A percentile compares a stretch with the other conserved stretches of the same genome.
These are phyloP conservation scores for Sclerotinia spermophila DNA, from an alignment of 2,329 filamentous ascomycete species.

Conservation along the genomic window DNA sequence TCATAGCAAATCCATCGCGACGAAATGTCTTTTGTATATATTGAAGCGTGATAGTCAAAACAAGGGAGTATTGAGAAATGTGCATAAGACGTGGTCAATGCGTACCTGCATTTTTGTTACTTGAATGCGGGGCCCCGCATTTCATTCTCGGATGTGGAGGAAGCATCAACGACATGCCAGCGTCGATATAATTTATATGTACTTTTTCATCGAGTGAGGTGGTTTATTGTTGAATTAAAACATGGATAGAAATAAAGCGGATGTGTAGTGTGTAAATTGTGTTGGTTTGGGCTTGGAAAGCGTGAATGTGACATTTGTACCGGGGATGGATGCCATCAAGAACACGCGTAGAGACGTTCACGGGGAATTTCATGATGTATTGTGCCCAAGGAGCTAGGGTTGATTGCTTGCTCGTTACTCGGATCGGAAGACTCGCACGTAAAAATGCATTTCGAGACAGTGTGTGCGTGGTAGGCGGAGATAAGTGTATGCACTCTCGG, in stretches of 20 bases:
- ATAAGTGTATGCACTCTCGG: background rate
- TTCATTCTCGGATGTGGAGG: background rate
- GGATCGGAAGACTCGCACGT: background rate
- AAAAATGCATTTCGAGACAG: background rate
- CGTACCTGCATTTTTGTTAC: background rate
- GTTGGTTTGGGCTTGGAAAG: background rate
- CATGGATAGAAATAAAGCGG: fast-evolving
- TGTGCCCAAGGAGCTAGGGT: background rate
- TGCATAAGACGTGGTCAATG: background rate
- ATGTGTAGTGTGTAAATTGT: background rate
- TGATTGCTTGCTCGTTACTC: background rate
- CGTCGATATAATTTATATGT: background rate
- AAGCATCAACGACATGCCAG: background rate
- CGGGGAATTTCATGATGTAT: background rate
- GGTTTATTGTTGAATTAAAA: background rate
- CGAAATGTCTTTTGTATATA: background rate
- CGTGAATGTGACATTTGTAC: background rate
- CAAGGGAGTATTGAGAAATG: background rate
- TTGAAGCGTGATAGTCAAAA: background rate
- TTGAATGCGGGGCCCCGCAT: background rate
- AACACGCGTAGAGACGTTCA: background rate
- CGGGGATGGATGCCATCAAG: background rate
- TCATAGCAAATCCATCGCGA: background rate
- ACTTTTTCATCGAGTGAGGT: background rate
- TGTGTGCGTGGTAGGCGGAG: background rate